Conservation (phyloP, 345 rosid species). For the Citrus maxima region DNA sequence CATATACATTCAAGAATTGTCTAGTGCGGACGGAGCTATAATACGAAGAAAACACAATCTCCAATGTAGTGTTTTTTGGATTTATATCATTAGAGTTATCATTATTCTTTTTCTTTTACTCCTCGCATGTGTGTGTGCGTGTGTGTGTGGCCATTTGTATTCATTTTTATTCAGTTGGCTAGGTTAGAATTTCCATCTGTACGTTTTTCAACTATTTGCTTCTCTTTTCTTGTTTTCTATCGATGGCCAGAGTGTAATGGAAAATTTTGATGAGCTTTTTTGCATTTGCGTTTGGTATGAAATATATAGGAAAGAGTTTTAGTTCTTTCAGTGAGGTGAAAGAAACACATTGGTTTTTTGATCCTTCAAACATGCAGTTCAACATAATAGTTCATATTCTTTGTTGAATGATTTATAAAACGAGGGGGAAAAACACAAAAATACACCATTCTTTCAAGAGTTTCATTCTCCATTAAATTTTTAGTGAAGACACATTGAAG, state of each 20-base stretch:
- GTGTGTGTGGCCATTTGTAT: not conserved
- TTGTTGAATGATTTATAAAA: not conserved
- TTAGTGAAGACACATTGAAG: not conserved
- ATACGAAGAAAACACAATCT: not conserved
- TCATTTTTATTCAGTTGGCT: not conserved
- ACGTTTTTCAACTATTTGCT: not conserved
- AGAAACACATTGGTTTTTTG: not conserved
- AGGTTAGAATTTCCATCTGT: not conserved
- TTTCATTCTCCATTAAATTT: not conserved
- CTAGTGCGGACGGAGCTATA: not conserved
- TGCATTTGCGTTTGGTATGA: conserved; percentile 1
- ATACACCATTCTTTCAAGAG: not conserved
- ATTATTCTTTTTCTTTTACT: not conserved
- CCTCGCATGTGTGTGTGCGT: too few species aligned
- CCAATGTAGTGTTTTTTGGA: not conserved
- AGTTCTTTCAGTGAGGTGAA: not conserved
- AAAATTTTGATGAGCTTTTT: not conserved
- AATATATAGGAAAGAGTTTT: conserved; percentile 1
- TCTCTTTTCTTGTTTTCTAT: not conserved
- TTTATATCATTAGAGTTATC: not conserved
- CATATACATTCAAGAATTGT: not conserved
- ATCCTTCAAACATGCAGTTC: not conserved
- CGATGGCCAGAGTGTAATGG: not conserved
- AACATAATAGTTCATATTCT: not conserved
- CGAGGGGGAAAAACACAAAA: not conserved